phyloP scores from a whole-genome alignment of 2,329 filamentous ascomycete genomes.

The Claviceps sorghi region DNA sequence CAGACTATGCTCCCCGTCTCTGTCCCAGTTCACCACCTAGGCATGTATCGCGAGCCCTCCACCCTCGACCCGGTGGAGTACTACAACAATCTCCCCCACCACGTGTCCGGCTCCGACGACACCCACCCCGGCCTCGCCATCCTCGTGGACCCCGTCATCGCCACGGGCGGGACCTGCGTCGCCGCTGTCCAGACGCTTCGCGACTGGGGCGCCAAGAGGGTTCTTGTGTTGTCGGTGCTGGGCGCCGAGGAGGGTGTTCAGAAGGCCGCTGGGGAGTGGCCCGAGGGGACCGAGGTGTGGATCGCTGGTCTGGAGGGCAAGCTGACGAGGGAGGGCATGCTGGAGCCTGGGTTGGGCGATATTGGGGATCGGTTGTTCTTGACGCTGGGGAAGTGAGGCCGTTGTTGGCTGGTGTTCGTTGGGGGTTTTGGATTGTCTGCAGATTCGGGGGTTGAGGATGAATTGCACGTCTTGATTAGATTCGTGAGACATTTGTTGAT shows the following conservation, averaged over 20 bases:
- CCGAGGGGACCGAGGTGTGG: slow-evolving; percentile 65
- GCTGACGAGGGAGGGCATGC: slow-evolving; percentile 71
- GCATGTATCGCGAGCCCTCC: slow-evolving; percentile 80
- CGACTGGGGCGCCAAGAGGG: slow-evolving; percentile 79
- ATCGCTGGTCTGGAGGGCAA: slow-evolving; percentile 63
- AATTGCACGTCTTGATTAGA: background rate
- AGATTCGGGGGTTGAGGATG: background rate
- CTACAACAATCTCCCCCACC: slow-evolving; percentile 90
- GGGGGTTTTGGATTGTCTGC: no score
- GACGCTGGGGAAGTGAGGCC: slow-evolving; percentile 31
- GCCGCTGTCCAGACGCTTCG: slow-evolving; percentile 79
- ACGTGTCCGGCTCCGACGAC: slow-evolving; percentile 27
- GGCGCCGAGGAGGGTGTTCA: slow-evolving; percentile 57
- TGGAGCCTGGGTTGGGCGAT: slow-evolving; percentile 79
- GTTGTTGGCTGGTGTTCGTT: background rate
- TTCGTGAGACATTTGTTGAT: background rate
- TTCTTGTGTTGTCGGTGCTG: slow-evolving; percentile 64
- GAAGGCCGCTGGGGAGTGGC: slow-evolving; percentile 63
- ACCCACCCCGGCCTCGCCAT: slow-evolving; percentile 49
- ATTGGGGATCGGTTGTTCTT: slow-evolving; percentile 81
- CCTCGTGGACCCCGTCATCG: slow-evolving; percentile 82
- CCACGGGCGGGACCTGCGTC: slow-evolving; percentile 77
- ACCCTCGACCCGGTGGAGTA: slow-evolving; percentile 87
- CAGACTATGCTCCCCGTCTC: slow-evolving; percentile 67
- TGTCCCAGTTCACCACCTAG: slow-evolving; percentile 81